These are phyloP conservation scores for Uronychia setigera DNA, from an alignment of 73 alveolate genomes.

Conservation along the genomic window DNA sequence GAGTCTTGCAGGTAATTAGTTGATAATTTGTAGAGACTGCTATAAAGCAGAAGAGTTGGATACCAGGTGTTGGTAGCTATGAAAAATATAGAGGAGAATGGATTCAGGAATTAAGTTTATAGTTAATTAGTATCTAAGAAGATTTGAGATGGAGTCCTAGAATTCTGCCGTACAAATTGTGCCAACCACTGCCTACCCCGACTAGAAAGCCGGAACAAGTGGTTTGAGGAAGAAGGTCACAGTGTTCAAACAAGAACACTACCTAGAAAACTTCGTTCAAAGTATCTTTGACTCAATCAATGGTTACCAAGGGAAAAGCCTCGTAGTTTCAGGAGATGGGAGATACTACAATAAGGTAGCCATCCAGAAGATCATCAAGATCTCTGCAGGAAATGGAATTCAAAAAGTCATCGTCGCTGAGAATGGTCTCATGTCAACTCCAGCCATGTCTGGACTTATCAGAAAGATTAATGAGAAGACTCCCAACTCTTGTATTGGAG, in stretches of 20 bases:
- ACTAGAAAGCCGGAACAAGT: slow-evolving; percentile 98
- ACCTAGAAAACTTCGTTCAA: slow-evolving; percentile 95
- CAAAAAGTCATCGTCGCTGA: slow-evolving; percentile 90
- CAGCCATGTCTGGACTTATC: slow-evolving; percentile 93
- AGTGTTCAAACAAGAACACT: slow-evolving; percentile 80
- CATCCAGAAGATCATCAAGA: slow-evolving; percentile 76
- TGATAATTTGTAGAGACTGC: too few relatives aligned
- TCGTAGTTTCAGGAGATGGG: slow-evolving; percentile 99
- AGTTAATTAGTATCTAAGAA: too few relatives aligned
- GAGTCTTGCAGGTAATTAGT: too few relatives aligned
- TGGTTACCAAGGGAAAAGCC: slow-evolving; percentile 81
- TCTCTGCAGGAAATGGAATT: slow-evolving; percentile 96
- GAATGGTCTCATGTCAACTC: slow-evolving; percentile 96
- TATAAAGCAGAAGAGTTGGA: too few relatives aligned
- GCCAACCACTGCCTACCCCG: slow-evolving; percentile 87
- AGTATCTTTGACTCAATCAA: slow-evolving; percentile 86
- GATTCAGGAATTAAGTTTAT: too few relatives aligned
- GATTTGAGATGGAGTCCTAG: slow-evolving; percentile 14
- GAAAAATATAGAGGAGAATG: too few relatives aligned
- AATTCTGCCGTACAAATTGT: slow-evolving; percentile 58
- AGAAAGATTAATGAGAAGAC: slow-evolving; percentile 84
- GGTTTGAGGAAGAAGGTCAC: slow-evolving; percentile 97
- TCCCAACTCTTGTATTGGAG: slow-evolving; percentile 94
- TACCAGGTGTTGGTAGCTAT: too few relatives aligned
- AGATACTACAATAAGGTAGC: slow-evolving; percentile 95